phyloP scores from a whole-genome alignment of 805 yeast genomes.

The Torulaspora franciscae region DNA sequence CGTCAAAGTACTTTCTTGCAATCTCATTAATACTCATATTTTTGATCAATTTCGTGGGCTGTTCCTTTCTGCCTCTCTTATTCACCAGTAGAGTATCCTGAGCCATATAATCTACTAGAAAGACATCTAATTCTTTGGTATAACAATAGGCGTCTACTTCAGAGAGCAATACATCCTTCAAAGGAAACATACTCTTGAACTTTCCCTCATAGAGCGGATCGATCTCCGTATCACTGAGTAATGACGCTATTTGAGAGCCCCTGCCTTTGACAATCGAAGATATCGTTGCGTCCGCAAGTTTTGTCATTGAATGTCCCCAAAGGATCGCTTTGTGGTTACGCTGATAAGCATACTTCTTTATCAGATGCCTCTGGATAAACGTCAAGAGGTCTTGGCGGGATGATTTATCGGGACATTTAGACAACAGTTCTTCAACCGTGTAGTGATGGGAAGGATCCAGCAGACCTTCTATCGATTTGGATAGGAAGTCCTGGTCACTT shows the following conservation, averaged over 20 bases:
- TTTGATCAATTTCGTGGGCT: conserved; percentile 37
- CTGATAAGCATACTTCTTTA: conserved; percentile 44
- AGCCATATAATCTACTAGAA: conserved; percentile 23
- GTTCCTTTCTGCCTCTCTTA: conserved; percentile 37
- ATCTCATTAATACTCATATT: conserved; percentile 80
- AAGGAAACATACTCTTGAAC: conserved; percentile 57
- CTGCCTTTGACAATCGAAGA: conserved; percentile 81
- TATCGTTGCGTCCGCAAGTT: conserved; percentile 73
- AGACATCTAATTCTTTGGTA: conserved; percentile 35
- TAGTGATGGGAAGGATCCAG: not conserved
- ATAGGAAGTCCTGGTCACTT: conserved; percentile 27
- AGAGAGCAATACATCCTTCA: conserved; percentile 65
- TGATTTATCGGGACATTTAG: conserved; percentile 46
- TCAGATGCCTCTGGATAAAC: conserved; percentile 44
- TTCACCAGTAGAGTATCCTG: conserved; percentile 22
- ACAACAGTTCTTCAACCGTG: conserved; percentile 16
- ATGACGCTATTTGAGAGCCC: conserved; percentile 59
- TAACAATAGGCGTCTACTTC: conserved; percentile 57
- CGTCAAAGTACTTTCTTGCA: conserved; percentile 63
- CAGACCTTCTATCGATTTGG: conserved; percentile 7
- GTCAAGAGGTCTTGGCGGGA: conserved; percentile 58
- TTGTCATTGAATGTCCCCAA: conserved; percentile 77
- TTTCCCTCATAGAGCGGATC: conserved; percentile 30
- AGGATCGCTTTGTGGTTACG: conserved; percentile 50
- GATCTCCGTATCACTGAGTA: conserved; percentile 43